Base-by-base conservation (phyloP, 2,329 filamentous ascomycete species). In the Nannizzia gypsea region DNA sequence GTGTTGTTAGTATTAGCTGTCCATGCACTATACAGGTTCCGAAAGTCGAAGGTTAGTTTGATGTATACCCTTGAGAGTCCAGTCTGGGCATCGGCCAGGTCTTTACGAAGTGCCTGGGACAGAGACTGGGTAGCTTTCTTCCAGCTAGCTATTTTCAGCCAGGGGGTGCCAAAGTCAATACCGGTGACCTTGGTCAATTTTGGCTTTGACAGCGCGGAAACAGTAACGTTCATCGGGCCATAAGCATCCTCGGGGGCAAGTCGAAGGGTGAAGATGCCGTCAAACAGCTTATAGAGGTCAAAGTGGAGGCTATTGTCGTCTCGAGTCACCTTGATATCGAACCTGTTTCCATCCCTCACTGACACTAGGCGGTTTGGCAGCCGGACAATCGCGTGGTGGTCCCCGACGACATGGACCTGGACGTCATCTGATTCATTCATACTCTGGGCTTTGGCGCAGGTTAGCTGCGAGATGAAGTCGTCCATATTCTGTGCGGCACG, bases 361-460 rank as follows among this genome's bases (percentile, higher is more conserved):
- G 69, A 69, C 3, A 69, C 64, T 60, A 79, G 71, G 24, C 71
- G 72, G 34, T 72, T 71, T 6, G 79, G 78, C 6, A 79, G 76
- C 48, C 76, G 77, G 56, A 83, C 72, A 48, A 80, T 68, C 59
- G 83, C 76, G 64, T 82, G 78, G 55, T 76, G 76, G 62, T 81
- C 77, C 3, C 78, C 79, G 62, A 81, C 74, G n/a, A 77, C 73
- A 61, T 80, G 75, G n/a, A 82, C 72, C 61, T 80, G 76, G 65
- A 81, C 68, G 42, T 74, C 72, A 5, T 54, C 48, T 31, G 28
- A 31, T 26, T 34, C 28, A 11, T 15, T 40, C n/a, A 40, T 36
- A 17, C 34, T 22, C 38, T 42, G 55, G 6, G 9, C 17, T 60
- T 24, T 65, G 64, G 11, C 65, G 24, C 66, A 66, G 15, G 64